Percentiles rank a stretch among this genome's conserved stretches.
These are phyloP conservation scores for Starmerella bombicola DNA, from an alignment of 805 yeast genomes.

Conservation along the genomic window DNA sequence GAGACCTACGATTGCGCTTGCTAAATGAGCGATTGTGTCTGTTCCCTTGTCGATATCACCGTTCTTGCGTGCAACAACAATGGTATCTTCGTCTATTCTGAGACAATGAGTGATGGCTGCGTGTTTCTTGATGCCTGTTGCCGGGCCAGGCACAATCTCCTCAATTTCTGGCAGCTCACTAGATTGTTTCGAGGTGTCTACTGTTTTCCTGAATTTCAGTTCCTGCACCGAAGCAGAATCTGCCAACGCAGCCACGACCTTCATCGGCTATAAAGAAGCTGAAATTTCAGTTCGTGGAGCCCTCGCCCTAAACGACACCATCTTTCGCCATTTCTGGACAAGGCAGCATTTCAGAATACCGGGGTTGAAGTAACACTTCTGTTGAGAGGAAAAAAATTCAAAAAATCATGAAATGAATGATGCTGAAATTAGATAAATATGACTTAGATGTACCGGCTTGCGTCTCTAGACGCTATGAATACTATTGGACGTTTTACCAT, in stretches of 20 bases:
- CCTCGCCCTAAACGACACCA: too few species aligned
- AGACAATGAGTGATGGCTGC: slow-evolving; percentile 13
- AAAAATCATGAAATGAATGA: too few species aligned
- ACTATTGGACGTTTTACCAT: too few species aligned
- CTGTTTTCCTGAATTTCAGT: slow-evolving; percentile 49
- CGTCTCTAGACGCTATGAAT: too few species aligned
- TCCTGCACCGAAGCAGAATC: slow-evolving; percentile 46
- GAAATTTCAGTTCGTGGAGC: neutral
- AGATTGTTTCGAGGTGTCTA: slow-evolving; percentile 65
- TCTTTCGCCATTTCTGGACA: too few species aligned
- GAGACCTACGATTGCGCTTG: neutral
- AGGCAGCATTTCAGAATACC: too few species aligned
- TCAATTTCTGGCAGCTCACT: slow-evolving; percentile 52
- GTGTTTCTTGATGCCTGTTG: slow-evolving; percentile 1
- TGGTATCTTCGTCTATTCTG: slow-evolving; percentile 3
- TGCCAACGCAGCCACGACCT: slow-evolving; percentile 39
- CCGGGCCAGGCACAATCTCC: slow-evolving; percentile 27
- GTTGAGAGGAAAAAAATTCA: too few species aligned
- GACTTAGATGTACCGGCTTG: too few species aligned
- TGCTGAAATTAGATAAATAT: too few species aligned
- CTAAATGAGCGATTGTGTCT: neutral
- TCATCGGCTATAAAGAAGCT: slow-evolving; percentile 29
- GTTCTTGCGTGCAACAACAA: slow-evolving; percentile 24
- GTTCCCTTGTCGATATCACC: slow-evolving; percentile 15
- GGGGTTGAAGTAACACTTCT: too few species aligned